These are phyloP conservation scores for Aspergillus kassunensis DNA, from an alignment of 495 filamentous ascomycete genomes.

Conservation along the genomic window DNA sequence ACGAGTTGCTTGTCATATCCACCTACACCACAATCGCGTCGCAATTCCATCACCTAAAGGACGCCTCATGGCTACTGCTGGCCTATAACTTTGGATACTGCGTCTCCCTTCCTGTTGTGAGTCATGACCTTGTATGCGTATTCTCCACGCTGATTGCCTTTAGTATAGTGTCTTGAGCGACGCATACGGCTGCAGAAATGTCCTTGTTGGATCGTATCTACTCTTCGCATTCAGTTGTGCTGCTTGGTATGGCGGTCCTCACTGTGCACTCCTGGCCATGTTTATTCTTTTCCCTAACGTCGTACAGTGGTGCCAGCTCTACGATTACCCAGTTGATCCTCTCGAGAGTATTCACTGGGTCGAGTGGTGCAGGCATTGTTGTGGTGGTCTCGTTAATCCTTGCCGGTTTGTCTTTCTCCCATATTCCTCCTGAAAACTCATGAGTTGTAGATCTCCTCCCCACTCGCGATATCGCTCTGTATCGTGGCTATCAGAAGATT, in stretches of 20 bases:
- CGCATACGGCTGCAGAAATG: conserved; percentile 26
- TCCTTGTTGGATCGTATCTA: conserved; percentile 26
- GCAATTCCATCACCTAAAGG: conserved; percentile 23
- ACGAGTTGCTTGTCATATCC: conserved; percentile 31
- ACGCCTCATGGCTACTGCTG: conserved; percentile 31
- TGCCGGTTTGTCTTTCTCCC: conserved; percentile 12
- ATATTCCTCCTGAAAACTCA: neutral
- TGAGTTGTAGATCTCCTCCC: conserved; percentile 22
- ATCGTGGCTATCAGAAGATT: conserved; percentile 27
- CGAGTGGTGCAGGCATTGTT: conserved; percentile 27
- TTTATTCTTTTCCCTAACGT: neutral
- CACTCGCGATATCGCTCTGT: conserved; percentile 20
- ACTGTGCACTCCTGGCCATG: neutral
- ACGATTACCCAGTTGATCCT: conserved; percentile 21
- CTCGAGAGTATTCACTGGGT: conserved; percentile 23
- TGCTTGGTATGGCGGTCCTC: conserved; percentile 27
- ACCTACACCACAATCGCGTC: conserved; percentile 33
- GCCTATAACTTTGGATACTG: conserved; percentile 35
- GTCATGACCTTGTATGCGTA: neutral
- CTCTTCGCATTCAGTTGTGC: conserved; percentile 30
- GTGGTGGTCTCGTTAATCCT: conserved; percentile 26
- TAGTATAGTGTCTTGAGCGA: conserved; percentile 31
- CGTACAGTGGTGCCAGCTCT: conserved; percentile 19
- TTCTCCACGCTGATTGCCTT: neutral
- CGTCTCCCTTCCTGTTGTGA: conserved; percentile 32